Conservation (phyloP, 306 rosid species). For the Canavalia ensiformis region DNA sequence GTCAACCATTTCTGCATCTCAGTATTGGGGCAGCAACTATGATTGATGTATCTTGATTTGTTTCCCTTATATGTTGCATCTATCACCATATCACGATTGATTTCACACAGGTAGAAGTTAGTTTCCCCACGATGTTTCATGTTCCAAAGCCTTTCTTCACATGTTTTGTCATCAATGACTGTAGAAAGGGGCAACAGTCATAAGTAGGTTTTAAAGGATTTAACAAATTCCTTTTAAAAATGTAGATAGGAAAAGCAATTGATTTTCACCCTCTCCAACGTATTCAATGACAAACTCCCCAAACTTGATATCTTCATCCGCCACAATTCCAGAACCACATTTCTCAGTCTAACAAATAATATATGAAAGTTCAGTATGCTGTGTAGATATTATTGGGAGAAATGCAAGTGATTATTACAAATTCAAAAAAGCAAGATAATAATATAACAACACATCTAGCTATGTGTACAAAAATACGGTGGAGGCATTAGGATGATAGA, state of each 20-base stretch:
- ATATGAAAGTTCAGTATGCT: constrained; percentile 41
- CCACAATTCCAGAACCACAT: constrained; percentile 93
- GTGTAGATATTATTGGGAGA: constrained; percentile 10
- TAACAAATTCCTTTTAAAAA: not conserved
- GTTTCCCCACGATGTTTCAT: constrained; percentile 98
- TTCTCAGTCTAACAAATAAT: constrained; percentile 82
- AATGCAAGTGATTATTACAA: constrained; percentile 2
- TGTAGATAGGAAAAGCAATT: constrained; percentile 4
- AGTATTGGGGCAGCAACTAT: constrained; percentile 97
- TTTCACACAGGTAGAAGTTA: constrained; percentile 95
- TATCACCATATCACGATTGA: constrained; percentile 97
- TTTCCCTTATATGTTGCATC: constrained; percentile 98
- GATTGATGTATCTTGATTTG: constrained; percentile 95
- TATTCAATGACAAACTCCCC: constrained; percentile 97
- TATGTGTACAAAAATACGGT: not conserved
- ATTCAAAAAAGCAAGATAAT: constrained; percentile 7
- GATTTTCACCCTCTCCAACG: constrained; percentile 87
- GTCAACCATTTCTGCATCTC: constrained; percentile 98
- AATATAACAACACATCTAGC: not conserved
- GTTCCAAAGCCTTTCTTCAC: constrained; percentile 96
- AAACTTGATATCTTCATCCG: constrained; percentile 84
- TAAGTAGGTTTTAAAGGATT: constrained; percentile 38
- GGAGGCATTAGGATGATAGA: not conserved
- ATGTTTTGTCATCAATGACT: constrained; percentile 95
- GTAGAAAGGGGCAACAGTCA: constrained; percentile 47